These are phyloP conservation scores for Lumnitzera littorea DNA, from an alignment of 345 rosid species.

Conservation along the genomic window DNA sequence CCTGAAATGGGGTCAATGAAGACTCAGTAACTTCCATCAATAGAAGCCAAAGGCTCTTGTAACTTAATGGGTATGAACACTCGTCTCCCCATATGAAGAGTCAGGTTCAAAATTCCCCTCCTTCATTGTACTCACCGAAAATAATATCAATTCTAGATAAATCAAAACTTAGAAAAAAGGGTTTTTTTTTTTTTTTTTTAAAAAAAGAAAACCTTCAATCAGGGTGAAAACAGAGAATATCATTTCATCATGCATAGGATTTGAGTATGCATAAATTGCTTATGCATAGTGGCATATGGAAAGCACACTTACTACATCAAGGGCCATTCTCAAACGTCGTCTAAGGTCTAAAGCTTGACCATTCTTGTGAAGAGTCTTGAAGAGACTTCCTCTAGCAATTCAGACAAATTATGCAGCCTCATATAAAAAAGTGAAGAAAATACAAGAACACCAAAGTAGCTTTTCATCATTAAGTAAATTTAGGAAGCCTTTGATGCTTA, in stretches of 20 bases:
- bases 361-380: conserved; percentile 71
- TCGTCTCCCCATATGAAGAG: too few species aligned
- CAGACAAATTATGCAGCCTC: background rate
- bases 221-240: too few species aligned
- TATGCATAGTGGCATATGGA: conserved; percentile 3
- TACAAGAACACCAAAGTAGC: background rate
- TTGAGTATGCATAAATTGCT: background rate
- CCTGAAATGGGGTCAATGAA: conserved; percentile 36
- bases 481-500: too few species aligned
- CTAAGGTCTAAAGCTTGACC: conserved; percentile 61
- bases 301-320: conserved; percentile 61
- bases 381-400: conserved; percentile 77
- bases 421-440: background rate
- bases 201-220: too few species aligned
- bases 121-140: too few species aligned
- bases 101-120: too few species aligned
- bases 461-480: background rate
- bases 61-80: too few species aligned
- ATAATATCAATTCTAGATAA: too few species aligned
- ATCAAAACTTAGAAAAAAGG: too few species aligned
- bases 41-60: too few species aligned
- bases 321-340: conserved; percentile 75
- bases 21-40: background rate
- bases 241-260: too few species aligned
- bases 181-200: too few species aligned